These are phyloP conservation scores for Exophiala sp. DNA, from an alignment of 2,329 filamentous ascomycete species.

Conservation along the genomic window DNA sequence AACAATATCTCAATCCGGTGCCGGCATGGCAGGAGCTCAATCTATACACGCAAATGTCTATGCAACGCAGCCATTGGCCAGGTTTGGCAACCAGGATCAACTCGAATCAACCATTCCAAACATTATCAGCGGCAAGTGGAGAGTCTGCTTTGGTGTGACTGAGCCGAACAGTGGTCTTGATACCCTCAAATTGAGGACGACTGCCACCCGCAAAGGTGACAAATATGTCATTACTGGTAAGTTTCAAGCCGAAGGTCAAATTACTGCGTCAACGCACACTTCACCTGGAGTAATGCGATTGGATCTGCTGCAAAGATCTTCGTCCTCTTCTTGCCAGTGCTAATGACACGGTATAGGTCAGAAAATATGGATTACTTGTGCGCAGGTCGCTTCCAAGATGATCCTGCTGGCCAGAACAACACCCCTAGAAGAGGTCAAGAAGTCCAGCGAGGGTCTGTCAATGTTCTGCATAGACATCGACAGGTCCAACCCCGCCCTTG, in stretches of 20 bases:
- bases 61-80: conserved; percentile 67
- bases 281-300: no score
- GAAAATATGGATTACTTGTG: conserved; percentile 87
- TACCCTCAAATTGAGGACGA: conserved; percentile 66
- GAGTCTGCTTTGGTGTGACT: conserved; percentile 80
- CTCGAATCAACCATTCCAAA: conserved; percentile 62
- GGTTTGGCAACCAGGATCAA: conserved; percentile 66
- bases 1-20: conserved; percentile 72
- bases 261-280: background rate
- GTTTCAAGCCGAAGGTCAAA: background rate
- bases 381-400: conserved; percentile 80
- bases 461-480: conserved; percentile 79
- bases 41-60: conserved; percentile 67
- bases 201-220: conserved; percentile 58
- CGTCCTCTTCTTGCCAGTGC: background rate
- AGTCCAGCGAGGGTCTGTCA: conserved; percentile 70
- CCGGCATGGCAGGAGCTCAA: conserved; percentile 70
- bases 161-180: conserved; percentile 78
- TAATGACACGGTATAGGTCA: conserved; percentile 43
- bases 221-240: conserved; percentile 55
- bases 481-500: conserved; percentile 53
- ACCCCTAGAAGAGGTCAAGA: conserved; percentile 62
- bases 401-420: conserved; percentile 76
- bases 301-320: background rate
- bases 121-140: conserved; percentile 67